Evolutionary conservation across 352 stramenopile genomes (phyloP).

Genomic region (Paralagenidium karlingii): DNA sequence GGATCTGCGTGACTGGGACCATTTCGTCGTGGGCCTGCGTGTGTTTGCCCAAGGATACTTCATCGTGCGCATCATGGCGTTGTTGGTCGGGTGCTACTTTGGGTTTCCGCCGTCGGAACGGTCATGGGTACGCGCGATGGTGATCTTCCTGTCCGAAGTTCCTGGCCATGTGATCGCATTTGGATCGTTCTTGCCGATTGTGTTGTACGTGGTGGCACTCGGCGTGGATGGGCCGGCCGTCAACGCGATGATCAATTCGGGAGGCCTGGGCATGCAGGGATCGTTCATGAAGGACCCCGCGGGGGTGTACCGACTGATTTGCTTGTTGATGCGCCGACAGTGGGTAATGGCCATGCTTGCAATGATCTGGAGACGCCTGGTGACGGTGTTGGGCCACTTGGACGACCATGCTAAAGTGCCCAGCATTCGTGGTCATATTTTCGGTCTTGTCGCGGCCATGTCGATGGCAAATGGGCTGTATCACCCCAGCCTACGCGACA

Average conservation of each 20-base stretch:
- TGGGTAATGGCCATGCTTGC: too few relatives aligned
- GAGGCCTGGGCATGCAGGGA: constrained; percentile 13
- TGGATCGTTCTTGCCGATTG: constrained; percentile 29
- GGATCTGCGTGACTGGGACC: constrained; percentile 33
- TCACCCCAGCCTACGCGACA: too few relatives aligned
- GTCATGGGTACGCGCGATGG: constrained; percentile 7
- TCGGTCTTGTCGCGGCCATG: too few relatives aligned
- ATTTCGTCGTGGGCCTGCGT: constrained; percentile 23
- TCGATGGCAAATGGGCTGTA: too few relatives aligned
- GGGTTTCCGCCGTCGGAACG: too few relatives aligned
- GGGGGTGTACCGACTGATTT: too few relatives aligned
- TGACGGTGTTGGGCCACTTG: too few relatives aligned
- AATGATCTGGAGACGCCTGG: too few relatives aligned
- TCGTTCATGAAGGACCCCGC: too few relatives aligned
- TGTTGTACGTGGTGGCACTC: constrained; percentile 30
- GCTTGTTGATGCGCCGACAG: constrained; percentile 30
- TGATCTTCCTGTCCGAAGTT: constrained; percentile 29
- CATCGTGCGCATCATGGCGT: constrained; percentile 14
- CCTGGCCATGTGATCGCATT: constrained; percentile 37
- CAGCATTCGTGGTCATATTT: too few relatives aligned
- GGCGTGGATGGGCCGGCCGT: constrained; percentile 31
- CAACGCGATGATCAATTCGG: constrained; percentile 17
- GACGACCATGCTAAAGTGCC: too few relatives aligned
- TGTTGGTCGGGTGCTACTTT: constrained; percentile 16
- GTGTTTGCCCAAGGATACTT: constrained; percentile 32